Evolutionary conservation across 176 grass and related monocot species (phyloP).

Genomic region (Hsuehochloa calcarea): DNA sequence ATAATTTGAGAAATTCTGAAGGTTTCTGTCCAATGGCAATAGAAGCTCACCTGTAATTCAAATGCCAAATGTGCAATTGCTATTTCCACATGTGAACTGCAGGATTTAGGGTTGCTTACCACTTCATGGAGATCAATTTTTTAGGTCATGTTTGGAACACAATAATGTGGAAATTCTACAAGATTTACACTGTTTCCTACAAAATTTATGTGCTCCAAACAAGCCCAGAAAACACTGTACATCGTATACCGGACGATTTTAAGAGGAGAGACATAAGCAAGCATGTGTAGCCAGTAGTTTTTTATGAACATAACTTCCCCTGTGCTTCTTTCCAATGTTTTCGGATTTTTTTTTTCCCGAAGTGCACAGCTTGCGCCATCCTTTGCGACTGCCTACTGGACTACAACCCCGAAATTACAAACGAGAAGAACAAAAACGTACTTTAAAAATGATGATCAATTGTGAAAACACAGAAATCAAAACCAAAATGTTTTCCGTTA

Average conservation of each 20-base stretch:
- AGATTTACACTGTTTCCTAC: background rate
- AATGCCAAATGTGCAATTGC: background rate
- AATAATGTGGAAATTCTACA: background rate
- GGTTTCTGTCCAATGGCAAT: background rate
- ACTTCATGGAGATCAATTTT: background rate
- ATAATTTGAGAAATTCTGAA: background rate
- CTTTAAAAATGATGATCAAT: background rate
- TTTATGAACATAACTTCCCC: background rate
- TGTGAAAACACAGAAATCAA: background rate
- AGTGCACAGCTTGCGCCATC: background rate
- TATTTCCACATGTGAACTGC: background rate
- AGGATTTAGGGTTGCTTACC: background rate
- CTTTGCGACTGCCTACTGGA: conserved; percentile 12
- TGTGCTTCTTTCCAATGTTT: background rate
- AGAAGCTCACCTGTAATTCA: background rate
- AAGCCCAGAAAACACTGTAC: background rate
- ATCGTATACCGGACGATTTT: background rate
- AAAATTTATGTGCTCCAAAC: background rate
- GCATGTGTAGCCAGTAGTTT: background rate
- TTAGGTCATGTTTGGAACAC: background rate
- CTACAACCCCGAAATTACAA: conserved; percentile 33
- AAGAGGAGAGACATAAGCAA: background rate
- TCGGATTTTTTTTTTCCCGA: background rate
- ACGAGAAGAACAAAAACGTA: background rate
- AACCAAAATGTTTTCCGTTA: background rate